Conservation (phyloP, 2,329 filamentous ascomycete genomes). For the Colletotrichum sp. region DNA sequence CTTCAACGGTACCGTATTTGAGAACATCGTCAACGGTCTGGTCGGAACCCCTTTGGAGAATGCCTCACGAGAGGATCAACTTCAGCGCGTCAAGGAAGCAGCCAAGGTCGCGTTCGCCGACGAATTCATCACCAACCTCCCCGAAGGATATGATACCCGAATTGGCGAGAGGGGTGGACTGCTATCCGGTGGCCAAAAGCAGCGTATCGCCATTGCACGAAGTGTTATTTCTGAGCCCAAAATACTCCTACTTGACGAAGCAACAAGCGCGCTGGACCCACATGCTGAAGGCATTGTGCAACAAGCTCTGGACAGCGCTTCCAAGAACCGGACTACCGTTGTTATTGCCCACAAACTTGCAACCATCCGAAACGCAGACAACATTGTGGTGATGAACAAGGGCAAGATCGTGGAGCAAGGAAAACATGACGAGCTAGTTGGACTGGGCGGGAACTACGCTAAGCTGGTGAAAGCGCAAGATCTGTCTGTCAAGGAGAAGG, state of each 20-base stretch:
- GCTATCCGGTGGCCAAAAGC: slow-evolving; percentile 62
- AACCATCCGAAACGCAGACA: slow-evolving; percentile 35
- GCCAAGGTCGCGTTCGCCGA: slow-evolving; percentile 28
- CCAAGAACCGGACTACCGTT: slow-evolving; percentile 64
- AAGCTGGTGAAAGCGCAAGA: slow-evolving; percentile 29
- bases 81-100: slow-evolving; percentile 39
- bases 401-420: slow-evolving; percentile 35
- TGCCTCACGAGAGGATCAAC: slow-evolving; percentile 27
- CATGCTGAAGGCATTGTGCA: slow-evolving; percentile 55
- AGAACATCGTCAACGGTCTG: slow-evolving; percentile 29
- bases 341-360: slow-evolving; percentile 65
- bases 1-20: slow-evolving; percentile 25
- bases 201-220: slow-evolving; percentile 70
- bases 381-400: slow-evolving; percentile 35
- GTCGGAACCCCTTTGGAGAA: slow-evolving; percentile 18
- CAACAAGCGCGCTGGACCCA: slow-evolving; percentile 60
- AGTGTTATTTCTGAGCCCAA: slow-evolving; percentile 65
- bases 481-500: slow-evolving; percentile 3
- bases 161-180: slow-evolving; percentile 28
- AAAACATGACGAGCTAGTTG: slow-evolving; percentile 26
- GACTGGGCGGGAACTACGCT: slow-evolving; percentile 21
- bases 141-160: slow-evolving; percentile 28
- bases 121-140: slow-evolving; percentile 26
- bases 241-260: slow-evolving; percentile 70
- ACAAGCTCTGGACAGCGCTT: slow-evolving; percentile 56